phyloP scores from a whole-genome alignment of 129 eudicot genomes.

The Logfia minima region DNA sequence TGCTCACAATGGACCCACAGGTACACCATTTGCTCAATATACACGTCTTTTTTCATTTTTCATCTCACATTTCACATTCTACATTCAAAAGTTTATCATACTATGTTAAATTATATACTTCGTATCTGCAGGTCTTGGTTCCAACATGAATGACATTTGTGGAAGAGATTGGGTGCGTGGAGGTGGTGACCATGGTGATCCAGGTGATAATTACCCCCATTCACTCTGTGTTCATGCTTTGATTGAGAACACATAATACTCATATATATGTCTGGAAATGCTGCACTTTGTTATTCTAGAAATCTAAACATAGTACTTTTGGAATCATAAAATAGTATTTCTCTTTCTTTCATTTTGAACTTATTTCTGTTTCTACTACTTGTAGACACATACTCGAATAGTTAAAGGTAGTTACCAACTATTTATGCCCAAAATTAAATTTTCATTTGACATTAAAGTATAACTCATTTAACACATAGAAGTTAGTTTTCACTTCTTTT shows the following conservation, averaged over 20 bases:
- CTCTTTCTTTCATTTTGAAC: neutral
- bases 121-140: constrained; percentile 67
- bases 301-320: neutral
- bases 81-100: neutral
- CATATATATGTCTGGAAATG: neutral
- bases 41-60: neutral
- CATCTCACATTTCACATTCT: constrained; percentile 3
- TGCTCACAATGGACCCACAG: constrained; percentile 97
- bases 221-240: neutral
- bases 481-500: constrained; percentile 13
- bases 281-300: neutral
- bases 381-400: neutral
- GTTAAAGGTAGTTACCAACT: neutral
- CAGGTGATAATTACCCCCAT: constrained; percentile 52
- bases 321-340: neutral
- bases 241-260: neutral
- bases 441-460: neutral
- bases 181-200: constrained; percentile 96
- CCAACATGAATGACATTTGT: constrained; percentile 78
- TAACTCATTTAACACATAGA: neutral
- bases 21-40: constrained; percentile 41
- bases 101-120: constrained; percentile 2
- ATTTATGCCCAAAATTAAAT: neutral
- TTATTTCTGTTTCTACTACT: neutral
- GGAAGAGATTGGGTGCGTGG: constrained; percentile 81